Evolutionary conservation across 306 rosid species (phyloP).

Genomic region (Prunus mume): DNA sequence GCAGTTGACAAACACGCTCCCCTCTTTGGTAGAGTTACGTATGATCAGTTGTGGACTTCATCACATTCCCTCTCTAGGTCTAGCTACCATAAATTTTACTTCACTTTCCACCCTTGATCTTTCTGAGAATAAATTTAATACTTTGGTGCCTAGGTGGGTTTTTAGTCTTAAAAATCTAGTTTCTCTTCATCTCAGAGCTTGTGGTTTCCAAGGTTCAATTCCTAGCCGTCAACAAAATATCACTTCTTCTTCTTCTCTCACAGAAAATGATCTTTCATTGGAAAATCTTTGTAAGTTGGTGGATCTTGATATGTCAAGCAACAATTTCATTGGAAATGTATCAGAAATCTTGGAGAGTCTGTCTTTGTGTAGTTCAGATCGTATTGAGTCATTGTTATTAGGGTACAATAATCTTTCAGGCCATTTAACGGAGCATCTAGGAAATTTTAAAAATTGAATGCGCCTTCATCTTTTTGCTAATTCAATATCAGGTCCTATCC

Average conservation of each 20-base stretch:
- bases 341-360: constrained; percentile 1
- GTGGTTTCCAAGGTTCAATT: constrained; percentile 3
- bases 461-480: neutral
- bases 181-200: neutral
- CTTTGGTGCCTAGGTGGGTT: constrained; percentile 10
- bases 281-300: no score
- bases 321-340: neutral
- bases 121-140: neutral
- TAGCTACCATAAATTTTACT: neutral
- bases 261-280: neutral
- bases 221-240: constrained; percentile 5
- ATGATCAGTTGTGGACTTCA: neutral
- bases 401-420: neutral
- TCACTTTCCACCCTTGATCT: constrained; percentile 25
- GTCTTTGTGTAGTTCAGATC: neutral
- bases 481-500: constrained; percentile 12
- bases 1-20: constrained; percentile 3
- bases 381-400: neutral
- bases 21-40: neutral
- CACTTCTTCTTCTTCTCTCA: neutral
- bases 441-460: neutral
- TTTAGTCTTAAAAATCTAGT: constrained; percentile 1
- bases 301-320: no score
- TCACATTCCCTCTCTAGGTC: neutral
- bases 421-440: constrained; percentile 8